A percentile compares a stretch with the other conserved stretches of the same genome.
Evolutionary conservation across 1,284 basidiomycete genomes (phyloP).

Genomic region (Volvariella volvacea): DNA sequence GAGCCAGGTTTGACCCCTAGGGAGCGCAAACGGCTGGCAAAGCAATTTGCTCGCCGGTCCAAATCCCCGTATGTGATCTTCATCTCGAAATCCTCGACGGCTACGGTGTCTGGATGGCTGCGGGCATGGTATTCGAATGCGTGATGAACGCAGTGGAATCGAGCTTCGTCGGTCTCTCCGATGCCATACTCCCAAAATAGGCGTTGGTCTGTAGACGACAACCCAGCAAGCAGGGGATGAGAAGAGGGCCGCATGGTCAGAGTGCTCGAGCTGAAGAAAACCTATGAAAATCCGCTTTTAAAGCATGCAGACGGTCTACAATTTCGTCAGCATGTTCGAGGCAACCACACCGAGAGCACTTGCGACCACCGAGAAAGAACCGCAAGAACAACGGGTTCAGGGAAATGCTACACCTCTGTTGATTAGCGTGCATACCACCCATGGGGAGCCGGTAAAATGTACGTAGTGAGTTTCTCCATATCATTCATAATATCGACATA

Average conservation of each 20-base stretch:
- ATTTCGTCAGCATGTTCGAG: no score
- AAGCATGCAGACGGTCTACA: no score
- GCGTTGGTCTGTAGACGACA: conserved; percentile 32
- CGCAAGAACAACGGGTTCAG: neutral
- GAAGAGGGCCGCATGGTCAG: conserved; percentile 10
- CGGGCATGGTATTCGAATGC: conserved; percentile 45
- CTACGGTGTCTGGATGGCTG: conserved; percentile 33
- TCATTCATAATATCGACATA: no score
- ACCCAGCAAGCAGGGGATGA: conserved; percentile 16
- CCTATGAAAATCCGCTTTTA: no score
- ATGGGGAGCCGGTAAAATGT: no score
- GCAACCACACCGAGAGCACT: no score
- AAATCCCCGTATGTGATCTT: conserved; percentile 45
- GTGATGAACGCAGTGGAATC: conserved; percentile 47
- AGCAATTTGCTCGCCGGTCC: conserved; percentile 39
- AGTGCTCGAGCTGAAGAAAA: conserved; percentile 3
- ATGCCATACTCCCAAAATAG: conserved; percentile 41
- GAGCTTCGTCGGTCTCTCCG: conserved; percentile 27
- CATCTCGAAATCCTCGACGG: conserved; percentile 43
- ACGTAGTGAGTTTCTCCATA: no score
- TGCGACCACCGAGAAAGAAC: neutral
- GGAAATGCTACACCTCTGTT: neutral
- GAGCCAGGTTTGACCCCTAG: conserved; percentile 40
- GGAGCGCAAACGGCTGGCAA: conserved; percentile 37
- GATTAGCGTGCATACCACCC: no score